Conservation (phyloP, 2,329 filamentous ascomycete species). For the Neurospora crassa region DNA sequence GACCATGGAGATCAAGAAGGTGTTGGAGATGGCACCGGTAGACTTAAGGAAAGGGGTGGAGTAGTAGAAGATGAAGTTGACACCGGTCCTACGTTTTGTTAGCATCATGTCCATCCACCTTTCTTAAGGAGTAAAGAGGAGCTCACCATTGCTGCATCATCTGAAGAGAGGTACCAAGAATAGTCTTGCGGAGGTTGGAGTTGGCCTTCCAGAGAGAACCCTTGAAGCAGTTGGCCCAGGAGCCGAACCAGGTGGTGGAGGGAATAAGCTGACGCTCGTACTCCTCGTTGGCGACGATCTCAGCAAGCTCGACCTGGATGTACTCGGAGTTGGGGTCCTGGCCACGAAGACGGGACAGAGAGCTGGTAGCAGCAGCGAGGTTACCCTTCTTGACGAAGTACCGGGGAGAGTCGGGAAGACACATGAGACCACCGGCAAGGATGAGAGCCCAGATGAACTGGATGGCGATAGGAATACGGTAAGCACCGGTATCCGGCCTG, state of each 20-base stretch:
- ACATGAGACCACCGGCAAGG: constrained; percentile 59
- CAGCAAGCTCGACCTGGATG: constrained; percentile 69
- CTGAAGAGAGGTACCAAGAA: constrained; percentile 63
- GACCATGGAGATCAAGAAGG: constrained; percentile 76
- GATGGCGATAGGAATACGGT: constrained; percentile 71
- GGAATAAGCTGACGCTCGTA: constrained; percentile 68
- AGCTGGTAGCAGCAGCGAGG: constrained; percentile 51
- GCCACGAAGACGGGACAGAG: constrained; percentile 61
- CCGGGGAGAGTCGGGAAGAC: constrained; percentile 78
- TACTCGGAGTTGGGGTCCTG: constrained; percentile 64
- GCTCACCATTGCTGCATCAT: constrained; percentile 65
- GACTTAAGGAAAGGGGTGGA: constrained; percentile 77
- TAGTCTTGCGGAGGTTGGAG: constrained; percentile 60
- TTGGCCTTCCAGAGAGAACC: constrained; percentile 53
- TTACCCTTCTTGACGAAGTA: constrained; percentile 74
- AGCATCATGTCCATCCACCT: too few relatives aligned
- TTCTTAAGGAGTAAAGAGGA: too few relatives aligned
- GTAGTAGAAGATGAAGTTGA: constrained; percentile 91
- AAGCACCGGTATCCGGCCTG: constrained; percentile 52
- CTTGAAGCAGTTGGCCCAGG: constrained; percentile 60
- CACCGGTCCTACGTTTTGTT: constrained; percentile 51
- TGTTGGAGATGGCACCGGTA: constrained; percentile 64
- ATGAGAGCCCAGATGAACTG: constrained; percentile 77
- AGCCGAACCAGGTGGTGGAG: constrained; percentile 51
- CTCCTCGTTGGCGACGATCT: constrained; percentile 83